These are phyloP conservation scores for Raffaelea albimanens DNA, from an alignment of 2,329 filamentous ascomycete species.

Conservation along the genomic window DNA sequence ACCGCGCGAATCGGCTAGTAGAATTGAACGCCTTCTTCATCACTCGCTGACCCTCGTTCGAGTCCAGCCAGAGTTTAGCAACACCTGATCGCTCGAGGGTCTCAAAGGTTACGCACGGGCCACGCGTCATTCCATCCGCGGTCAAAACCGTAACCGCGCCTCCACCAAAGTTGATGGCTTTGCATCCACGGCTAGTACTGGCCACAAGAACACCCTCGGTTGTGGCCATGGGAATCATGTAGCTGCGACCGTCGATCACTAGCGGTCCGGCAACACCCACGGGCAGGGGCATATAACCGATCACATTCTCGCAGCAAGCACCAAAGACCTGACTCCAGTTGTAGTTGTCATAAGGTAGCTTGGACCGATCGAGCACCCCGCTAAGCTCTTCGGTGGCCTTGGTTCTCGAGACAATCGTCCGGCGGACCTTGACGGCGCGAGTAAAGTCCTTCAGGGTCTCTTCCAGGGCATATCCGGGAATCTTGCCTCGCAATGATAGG, in stretches of 20 bases:
- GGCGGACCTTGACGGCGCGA: slow-evolving; percentile 85
- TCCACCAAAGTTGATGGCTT: slow-evolving; percentile 94
- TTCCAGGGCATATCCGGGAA: slow-evolving; percentile 88
- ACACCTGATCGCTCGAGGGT: slow-evolving; percentile 81
- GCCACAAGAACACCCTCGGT: slow-evolving; percentile 96
- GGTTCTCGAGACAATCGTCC: slow-evolving; percentile 79
- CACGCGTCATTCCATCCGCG: slow-evolving; percentile 93
- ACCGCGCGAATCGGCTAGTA: slow-evolving; percentile 84
- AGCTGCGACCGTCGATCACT: slow-evolving; percentile 88
- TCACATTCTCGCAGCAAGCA: slow-evolving; percentile 96
- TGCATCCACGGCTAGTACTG: slow-evolving; percentile 85
- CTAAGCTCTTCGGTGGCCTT: slow-evolving; percentile 73
- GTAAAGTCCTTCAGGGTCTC: slow-evolving; percentile 88
- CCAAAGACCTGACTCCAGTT: slow-evolving; percentile 94
- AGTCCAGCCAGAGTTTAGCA: slow-evolving; percentile 94
- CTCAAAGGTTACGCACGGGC: slow-evolving; percentile 86
- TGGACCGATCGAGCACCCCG: slow-evolving; percentile 66
- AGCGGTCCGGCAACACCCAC: slow-evolving; percentile 91
- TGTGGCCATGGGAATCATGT: slow-evolving; percentile 97
- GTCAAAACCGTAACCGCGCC: slow-evolving; percentile 88
- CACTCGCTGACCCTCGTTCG: slow-evolving; percentile 65
- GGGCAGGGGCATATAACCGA: slow-evolving; percentile 88
- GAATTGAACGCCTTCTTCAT: slow-evolving; percentile 97
- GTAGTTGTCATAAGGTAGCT: slow-evolving; percentile 82
- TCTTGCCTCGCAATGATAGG: slow-evolving; percentile 79